A percentile compares a stretch with the other conserved stretches of the same genome.
Evolutionary conservation across 345 rosid genomes (phyloP).

Genomic region (Acer saccharum): DNA sequence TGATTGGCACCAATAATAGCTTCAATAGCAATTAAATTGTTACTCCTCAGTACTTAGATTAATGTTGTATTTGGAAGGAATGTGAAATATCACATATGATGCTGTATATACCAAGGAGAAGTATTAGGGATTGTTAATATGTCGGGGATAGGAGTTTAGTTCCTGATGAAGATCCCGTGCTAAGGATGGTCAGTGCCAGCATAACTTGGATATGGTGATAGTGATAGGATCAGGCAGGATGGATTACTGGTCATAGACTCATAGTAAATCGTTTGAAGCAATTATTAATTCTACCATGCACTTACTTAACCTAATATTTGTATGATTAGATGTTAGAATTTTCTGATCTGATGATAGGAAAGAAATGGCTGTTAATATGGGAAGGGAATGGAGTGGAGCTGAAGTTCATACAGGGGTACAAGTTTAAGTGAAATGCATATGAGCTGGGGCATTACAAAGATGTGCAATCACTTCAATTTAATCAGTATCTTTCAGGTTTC

Average conservation of each 20-base stretch:
- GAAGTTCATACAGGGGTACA: no score
- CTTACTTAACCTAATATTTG: not conserved
- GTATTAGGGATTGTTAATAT: not conserved
- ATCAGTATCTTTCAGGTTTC: not conserved
- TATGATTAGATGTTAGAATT: not conserved
- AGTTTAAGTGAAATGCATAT: no score
- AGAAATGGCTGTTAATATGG: not conserved
- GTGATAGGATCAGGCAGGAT: no score
- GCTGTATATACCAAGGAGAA: no score
- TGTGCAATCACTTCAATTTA: no score
- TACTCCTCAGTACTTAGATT: not conserved
- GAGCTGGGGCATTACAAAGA: no score
- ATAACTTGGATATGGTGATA: no score
- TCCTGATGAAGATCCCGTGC: not conserved
- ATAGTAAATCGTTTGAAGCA: not conserved
- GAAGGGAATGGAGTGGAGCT: no score
- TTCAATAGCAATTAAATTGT: not conserved
- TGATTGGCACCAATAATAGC: not conserved
- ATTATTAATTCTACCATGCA: not conserved
- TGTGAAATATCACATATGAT: not conserved
- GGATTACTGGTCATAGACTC: no score
- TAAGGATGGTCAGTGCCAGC: no score
- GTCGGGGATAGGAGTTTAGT: not conserved
- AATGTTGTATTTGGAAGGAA: constrained; percentile 1
- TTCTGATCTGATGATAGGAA: not conserved